Evolutionary conservation across 2,329 filamentous ascomycete genomes (phyloP).

Genomic region (Huntiella abstrusa): DNA sequence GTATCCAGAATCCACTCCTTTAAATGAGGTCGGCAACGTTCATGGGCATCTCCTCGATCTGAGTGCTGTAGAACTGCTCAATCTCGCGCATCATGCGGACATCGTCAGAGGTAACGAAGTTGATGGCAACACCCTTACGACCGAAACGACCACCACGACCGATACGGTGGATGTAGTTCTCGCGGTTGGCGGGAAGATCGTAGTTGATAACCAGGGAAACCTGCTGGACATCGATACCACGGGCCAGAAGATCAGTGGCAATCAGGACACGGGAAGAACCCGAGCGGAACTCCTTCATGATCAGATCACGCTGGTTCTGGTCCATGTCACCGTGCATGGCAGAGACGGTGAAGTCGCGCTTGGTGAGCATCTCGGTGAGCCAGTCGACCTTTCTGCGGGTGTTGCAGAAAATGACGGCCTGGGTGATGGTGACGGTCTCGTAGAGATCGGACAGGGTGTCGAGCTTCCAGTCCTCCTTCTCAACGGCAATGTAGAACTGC

Average conservation of each 20-base stretch:
- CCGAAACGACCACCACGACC: slow-evolving; percentile 99
- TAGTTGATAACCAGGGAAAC: slow-evolving; percentile 99
- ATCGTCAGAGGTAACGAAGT: slow-evolving; percentile 98
- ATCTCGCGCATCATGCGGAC: slow-evolving; percentile 99
- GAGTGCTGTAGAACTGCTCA: slow-evolving; percentile 99
- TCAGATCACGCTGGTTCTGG: slow-evolving; percentile 90
- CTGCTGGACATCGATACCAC: slow-evolving; percentile 99
- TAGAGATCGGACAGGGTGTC: slow-evolving; percentile 97
- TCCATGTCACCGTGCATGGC: slow-evolving; percentile 99
- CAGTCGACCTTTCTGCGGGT: slow-evolving; percentile 99
- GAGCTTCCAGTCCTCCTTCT: slow-evolving; percentile 99
- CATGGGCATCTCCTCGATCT: slow-evolving; percentile 99
- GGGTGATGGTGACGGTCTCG: slow-evolving; percentile 98
- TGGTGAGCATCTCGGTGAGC: slow-evolving; percentile 98
- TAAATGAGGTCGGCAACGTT: slow-evolving; percentile 62
- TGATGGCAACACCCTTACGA: slow-evolving; percentile 99
- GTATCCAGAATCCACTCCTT: slow-evolving; percentile 15
- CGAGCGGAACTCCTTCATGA: slow-evolving; percentile 99
- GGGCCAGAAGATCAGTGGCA: slow-evolving; percentile 89
- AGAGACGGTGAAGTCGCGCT: slow-evolving; percentile 96
- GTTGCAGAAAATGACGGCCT: slow-evolving; percentile 99
- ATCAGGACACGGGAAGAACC: slow-evolving; percentile 97
- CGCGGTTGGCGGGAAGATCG: slow-evolving; percentile 93
- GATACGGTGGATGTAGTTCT: slow-evolving; percentile 99
- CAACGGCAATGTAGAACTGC: slow-evolving; percentile 99